phyloP scores from a whole-genome alignment of 2,329 filamentous ascomycete species.

The Arthroderma sp. region DNA sequence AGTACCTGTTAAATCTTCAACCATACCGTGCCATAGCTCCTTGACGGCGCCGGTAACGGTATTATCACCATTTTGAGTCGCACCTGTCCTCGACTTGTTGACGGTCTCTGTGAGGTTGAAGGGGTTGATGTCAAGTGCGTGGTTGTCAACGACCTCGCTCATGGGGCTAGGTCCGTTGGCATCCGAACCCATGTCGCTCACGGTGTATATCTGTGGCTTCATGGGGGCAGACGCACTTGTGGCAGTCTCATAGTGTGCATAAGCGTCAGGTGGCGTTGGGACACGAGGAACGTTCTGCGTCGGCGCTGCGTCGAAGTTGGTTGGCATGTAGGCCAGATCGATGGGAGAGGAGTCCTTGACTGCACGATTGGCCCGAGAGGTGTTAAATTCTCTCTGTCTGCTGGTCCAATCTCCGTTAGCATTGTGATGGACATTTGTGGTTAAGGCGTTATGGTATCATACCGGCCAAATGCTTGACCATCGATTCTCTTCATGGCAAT shows the following conservation, averaged over 20 bases:
- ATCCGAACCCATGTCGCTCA: slow-evolving; percentile 30
- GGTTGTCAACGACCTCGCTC: slow-evolving; percentile 46
- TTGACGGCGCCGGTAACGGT: slow-evolving; percentile 25
- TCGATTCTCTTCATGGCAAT: slow-evolving; percentile 40
- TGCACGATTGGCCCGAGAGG: slow-evolving; percentile 43
- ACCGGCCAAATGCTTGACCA: slow-evolving; percentile 22
- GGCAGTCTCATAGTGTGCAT: slow-evolving; percentile 16
- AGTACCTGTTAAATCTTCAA: slow-evolving; percentile 38
- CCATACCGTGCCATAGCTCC: slow-evolving; percentile 35
- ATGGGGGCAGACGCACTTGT: slow-evolving; percentile 22
- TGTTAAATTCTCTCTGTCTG: slow-evolving; percentile 45
- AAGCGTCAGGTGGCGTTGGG: slow-evolving; percentile 36
- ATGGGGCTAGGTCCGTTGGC: slow-evolving; percentile 40
- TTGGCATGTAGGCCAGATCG: slow-evolving; percentile 50
- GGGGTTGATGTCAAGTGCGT: slow-evolving; percentile 43
- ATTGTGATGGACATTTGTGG: not conserved
- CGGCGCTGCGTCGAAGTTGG: slow-evolving; percentile 28
- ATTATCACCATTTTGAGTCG: slow-evolving; percentile 23
- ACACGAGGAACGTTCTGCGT: slow-evolving; percentile 30
- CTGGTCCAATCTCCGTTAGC: not conserved
- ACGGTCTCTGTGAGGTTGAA: slow-evolving; percentile 42
- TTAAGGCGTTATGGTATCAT: not conserved
- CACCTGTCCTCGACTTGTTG: slow-evolving; percentile 24
- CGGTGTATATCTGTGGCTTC: slow-evolving; percentile 45
- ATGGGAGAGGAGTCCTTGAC: slow-evolving; percentile 47